Conservation (phyloP, 2,329 filamentous ascomycete genomes). For the Penicillium sp. region DNA sequence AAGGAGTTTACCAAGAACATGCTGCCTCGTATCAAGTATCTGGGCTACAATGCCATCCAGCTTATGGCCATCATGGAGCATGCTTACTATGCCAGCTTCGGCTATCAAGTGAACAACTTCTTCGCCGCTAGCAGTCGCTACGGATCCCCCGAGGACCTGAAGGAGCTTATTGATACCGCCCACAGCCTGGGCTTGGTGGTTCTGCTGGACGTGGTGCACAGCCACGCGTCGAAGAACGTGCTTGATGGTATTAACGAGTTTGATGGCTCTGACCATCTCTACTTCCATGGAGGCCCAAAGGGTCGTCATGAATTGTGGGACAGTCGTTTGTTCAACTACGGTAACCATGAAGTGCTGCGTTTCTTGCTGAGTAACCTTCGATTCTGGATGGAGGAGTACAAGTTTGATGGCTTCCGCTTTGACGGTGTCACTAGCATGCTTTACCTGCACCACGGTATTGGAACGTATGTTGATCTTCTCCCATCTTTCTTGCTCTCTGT, state of each 20-base stretch:
- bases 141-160: slow-evolving; percentile 88
- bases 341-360: slow-evolving; percentile 87
- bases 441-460: slow-evolving; percentile 92
- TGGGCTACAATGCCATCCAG: slow-evolving; percentile 97
- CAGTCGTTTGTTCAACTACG: slow-evolving; percentile 95
- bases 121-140: slow-evolving; percentile 97
- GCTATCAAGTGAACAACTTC: slow-evolving; percentile 98
- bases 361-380: slow-evolving; percentile 93
- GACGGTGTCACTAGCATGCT: slow-evolving; percentile 99
- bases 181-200: slow-evolving; percentile 89
- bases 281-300: slow-evolving; percentile 85
- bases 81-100: slow-evolving; percentile 98
- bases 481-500: neutral
- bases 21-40: slow-evolving; percentile 80
- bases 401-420: slow-evolving; percentile 95
- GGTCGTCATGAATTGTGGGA: slow-evolving; percentile 94
- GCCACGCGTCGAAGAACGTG: slow-evolving; percentile 96
- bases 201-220: slow-evolving; percentile 93
- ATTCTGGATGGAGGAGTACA: slow-evolving; percentile 99
- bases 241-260: slow-evolving; percentile 94
- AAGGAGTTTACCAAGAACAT: slow-evolving; percentile 95
- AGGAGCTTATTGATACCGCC: slow-evolving; percentile 93
- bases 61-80: slow-evolving; percentile 99
- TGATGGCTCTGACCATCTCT: slow-evolving; percentile 89
- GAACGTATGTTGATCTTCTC: slow-evolving; percentile 64